These are phyloP conservation scores for Nymphaea thermarum DNA, from an alignment of 164 flowering plant genomes.

Conservation along the genomic window DNA sequence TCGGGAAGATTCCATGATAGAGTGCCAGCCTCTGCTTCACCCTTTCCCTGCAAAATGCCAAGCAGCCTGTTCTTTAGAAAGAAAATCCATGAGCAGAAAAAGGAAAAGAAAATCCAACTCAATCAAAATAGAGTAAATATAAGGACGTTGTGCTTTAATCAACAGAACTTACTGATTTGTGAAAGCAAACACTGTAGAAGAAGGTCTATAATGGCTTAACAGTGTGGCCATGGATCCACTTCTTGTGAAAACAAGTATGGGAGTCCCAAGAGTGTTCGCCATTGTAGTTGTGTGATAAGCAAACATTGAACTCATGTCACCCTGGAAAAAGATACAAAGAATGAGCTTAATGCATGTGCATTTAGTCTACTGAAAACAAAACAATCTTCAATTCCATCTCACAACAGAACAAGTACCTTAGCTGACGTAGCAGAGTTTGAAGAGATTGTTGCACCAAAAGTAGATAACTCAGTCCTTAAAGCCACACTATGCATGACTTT, in stretches of 20 bases:
- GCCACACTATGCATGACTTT: slow-evolving; percentile 97
- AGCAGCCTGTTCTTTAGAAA: background rate
- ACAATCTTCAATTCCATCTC: too few species aligned
- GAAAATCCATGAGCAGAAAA: background rate
- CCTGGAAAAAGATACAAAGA: slow-evolving; percentile 26
- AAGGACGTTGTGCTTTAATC: background rate
- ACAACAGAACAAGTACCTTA: slow-evolving; percentile 27
- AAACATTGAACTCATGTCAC: slow-evolving; percentile 89
- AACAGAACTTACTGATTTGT: slow-evolving; percentile 69
- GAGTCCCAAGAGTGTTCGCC: slow-evolving; percentile 83
- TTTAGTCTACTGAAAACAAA: background rate
- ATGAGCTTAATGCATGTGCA: background rate
- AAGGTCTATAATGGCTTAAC: slow-evolving; percentile 81
- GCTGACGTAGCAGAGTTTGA: slow-evolving; percentile 21
- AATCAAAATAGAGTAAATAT: background rate
- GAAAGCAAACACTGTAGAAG: slow-evolving; percentile 80
- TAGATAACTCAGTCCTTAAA: slow-evolving; percentile 67
- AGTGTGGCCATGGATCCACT: slow-evolving; percentile 89
- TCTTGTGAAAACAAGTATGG: slow-evolving; percentile 90
- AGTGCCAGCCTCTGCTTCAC: slow-evolving; percentile 79
- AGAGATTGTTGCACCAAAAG: slow-evolving; percentile 28
- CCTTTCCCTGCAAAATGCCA: slow-evolving; percentile 47
- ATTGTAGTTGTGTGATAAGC: slow-evolving; percentile 87
- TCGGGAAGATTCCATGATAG: slow-evolving; percentile 83
- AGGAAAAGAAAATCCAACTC: background rate